A percentile compares a stretch with the other conserved stretches of the same genome.
Conservation (phyloP, 2,329 filamentous ascomycete genomes). For the Fusarium xyrophilum region DNA sequence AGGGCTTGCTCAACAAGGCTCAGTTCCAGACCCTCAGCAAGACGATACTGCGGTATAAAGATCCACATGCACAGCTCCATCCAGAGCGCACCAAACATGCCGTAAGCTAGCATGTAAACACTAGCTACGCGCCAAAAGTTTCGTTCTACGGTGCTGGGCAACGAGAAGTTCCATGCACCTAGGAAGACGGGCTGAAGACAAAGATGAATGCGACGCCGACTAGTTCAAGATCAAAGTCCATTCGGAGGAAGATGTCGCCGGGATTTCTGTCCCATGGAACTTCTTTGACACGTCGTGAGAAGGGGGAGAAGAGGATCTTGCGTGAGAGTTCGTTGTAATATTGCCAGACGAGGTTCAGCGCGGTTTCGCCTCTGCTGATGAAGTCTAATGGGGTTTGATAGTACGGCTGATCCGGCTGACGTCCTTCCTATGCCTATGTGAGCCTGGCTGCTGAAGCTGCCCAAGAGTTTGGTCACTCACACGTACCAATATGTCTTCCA, state of each 20-base stretch:
- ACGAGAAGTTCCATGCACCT: constrained; percentile 7
- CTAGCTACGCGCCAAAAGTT: constrained; percentile 13
- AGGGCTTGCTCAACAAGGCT: neutral
- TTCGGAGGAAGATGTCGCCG: constrained; percentile 10
- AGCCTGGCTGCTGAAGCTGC: neutral
- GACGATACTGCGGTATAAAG: constrained; percentile 1
- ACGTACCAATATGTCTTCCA: neutral
- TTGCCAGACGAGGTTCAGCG: constrained; percentile 15
- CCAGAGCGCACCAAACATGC: neutral
- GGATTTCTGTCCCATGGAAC: constrained; percentile 12
- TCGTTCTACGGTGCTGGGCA: neutral
- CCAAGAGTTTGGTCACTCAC: too few species aligned
- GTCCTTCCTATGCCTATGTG: neutral
- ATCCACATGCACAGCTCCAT: constrained; percentile 23
- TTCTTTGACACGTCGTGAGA: constrained; percentile 2
- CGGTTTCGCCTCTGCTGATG: constrained; percentile 14
- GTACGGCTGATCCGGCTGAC: neutral
- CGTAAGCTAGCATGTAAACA: constrained; percentile 16
- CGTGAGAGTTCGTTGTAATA: constrained; percentile 18
- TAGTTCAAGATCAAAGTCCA: constrained; percentile 17
- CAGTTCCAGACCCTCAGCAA: neutral
- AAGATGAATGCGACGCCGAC: constrained; percentile 20
- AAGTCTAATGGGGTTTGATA: constrained; percentile 18
- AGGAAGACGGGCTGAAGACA: constrained; percentile 11
- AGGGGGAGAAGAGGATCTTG: constrained; percentile 2